Evolutionary conservation across 1,284 basidiomycete genomes (phyloP), one percentile per base, ranked within the genome.

Genomic region (Violaceomyces palustris): DNA sequence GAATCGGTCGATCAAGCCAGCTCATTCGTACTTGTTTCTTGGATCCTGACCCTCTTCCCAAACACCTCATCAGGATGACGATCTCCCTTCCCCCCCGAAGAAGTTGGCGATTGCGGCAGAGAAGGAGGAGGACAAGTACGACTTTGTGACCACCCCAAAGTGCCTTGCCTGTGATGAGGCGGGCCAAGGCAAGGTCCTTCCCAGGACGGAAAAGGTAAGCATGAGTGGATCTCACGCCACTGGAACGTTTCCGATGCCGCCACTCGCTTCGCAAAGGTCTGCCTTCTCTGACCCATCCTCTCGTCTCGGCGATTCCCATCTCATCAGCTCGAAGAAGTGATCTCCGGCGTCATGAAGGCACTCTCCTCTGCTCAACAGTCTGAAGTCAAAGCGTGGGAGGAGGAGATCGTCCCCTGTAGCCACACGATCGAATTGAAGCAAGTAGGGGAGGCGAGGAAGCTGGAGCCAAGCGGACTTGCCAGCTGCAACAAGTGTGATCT

Each of bases 381-480:
- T 1, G 91, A 97, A 69, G 88, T 99, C 45, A 87, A 96, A 74
- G 88, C 92, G 2, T 99, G 94, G 93, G 89, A 94, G 69, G 91
- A 97, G 74, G 93, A 97, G 69, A 85, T 96, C 24, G 69, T 79
- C 0, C 75, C 87, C 3, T 98, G 93, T 77, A 83, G 88, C 67
- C 93, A 98, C 67, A 87, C 89, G 0, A 76, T 86, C 8, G 82
- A 82, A 11, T 78, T 98, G 0, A 77, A 86, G 39, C 92, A 45
- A 45, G 57, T 53, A 1, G 61, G 46, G 3, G 58, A 53, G n/a
- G 44, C 53, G 11, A 42, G 36, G 33, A 49, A 50, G 43, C 62
- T 71, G 9, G 58, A 66, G 27, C 58, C 59, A 1, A 48, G 43
- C 11, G 52, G 45, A 2, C 45, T 59, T 3, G 63, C 59, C 14